Base-by-base conservation (phyloP, 2,329 filamentous ascomycete species). In the Mycosphaerella sp. region DNA sequence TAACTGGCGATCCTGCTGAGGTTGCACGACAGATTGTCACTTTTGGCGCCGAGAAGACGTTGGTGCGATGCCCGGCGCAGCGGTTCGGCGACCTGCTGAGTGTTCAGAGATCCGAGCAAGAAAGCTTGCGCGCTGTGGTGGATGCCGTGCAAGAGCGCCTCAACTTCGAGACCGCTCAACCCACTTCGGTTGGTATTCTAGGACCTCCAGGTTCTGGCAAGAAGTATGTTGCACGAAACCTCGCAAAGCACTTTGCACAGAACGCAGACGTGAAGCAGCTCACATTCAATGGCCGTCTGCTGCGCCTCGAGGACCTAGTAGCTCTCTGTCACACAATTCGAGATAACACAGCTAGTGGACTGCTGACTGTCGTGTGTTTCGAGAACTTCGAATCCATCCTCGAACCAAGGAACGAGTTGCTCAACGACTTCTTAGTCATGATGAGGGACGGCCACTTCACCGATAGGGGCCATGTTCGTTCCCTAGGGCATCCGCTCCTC, bases 1-100 rank as follows among this genome's bases (percentile, higher is more conserved):
- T 66, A 2, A 66, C 65, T 17, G 65, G 65, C 10, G 65, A 67
- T 43, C 61, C 63, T 18, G 59, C 62, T 9, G 65, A 67, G 46
- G 56, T 66, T 10, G 65, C 65, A 16, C 57, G 64, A 41, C 63
- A 65, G 37, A 62, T 67, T 7, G 63, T 66, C 10, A 65, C 60
- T 0, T 36, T 51, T 16, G 65, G 65, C 6, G 57, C 63, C 0
- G 61, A 64, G n/a, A 63, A 61, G 36, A 62, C 64, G 8, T 55
- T 67, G n/a, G 53, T 58, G 13, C 43, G 58, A 41, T 66, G 64
- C 53, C 62, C 65, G 8, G 32, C 61, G 7, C 60, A 62, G 21
- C 48, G 51, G 30, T 66, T 66, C 44, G 60, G 58, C 32, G 48
- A 64, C 7, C 43, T 67, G 6, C 41, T 64, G n/a, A 64, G 61